Evolutionary conservation across 805 yeast genomes (phyloP), one percentile per base, ranked within the genome.

Genomic region (Kodamaea hsintzibuensis): DNA sequence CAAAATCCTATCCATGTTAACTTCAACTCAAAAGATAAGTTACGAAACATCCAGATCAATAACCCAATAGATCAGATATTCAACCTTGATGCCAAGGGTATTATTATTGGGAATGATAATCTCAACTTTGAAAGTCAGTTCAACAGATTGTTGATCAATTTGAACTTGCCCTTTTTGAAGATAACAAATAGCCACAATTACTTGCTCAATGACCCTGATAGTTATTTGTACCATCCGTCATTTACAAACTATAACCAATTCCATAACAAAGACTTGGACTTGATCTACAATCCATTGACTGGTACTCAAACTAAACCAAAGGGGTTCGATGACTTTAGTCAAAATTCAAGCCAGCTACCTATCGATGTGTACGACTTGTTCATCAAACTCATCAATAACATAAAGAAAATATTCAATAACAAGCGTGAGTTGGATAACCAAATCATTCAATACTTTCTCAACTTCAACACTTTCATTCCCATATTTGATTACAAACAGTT

Each of bases 401-500:
- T 76, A 60, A 76, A 76, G 54, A 73, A 71, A 51, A 52, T 76
- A 1, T 75, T 76, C 59, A 65, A 59, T 50, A 64, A 65, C 51
- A 72, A 71, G 57, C 67, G 67, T 50, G 72, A 76, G 61, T 62
- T 76, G 52, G 86, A 82, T 60, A 74, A 73, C 55, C 75, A 80
- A 51, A 73, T 82, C 18, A 68, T 71, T 60, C 74, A 80, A 42
- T 82, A 72, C 62, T 82, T 82, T 60, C 69, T 80, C 55, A 78
- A 80, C 62, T 79, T 79, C 62, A 82, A 82, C 66, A 75, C 78
- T 18, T 73, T 82, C 55, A 74, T 82, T 22, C 86, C 86, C 3
- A 77, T 82, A 7, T 74, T 82, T 56, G 85, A 82, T 59, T 81
- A 79, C 58, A 79, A 77, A 47, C 67, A 73, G 38, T 82, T 82